Evolutionary conservation across 768 basidiomycete genomes (phyloP).

Genomic region (Leccinellum albellum): DNA sequence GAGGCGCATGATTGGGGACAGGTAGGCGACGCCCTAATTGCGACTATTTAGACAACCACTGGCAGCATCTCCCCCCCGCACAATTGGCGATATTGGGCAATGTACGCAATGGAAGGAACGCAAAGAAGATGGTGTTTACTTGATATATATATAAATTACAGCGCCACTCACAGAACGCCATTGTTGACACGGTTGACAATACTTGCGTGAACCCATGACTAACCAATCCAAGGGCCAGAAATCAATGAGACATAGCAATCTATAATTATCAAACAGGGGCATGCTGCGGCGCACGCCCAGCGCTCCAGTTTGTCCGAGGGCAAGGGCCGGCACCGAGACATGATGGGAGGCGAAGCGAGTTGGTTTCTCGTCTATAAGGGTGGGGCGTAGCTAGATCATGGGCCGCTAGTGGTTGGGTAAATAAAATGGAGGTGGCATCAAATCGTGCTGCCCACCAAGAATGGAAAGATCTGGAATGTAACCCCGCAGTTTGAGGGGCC

Average conservation of each 20-base stretch:
- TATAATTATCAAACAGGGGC: constrained; percentile 4
- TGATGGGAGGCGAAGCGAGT: constrained; percentile 1
- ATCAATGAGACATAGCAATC: constrained; percentile 16
- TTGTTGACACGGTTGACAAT: constrained; percentile 11
- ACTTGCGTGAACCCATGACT: constrained; percentile 8
- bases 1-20: constrained; percentile 26
- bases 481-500: constrained; percentile 32
- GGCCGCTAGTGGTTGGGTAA: constrained; percentile 19
- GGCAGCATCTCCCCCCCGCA: constrained; percentile 11
- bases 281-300: constrained; percentile 18
- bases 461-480: constrained; percentile 14
- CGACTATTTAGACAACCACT: constrained; percentile 10
- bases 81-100: constrained; percentile 16
- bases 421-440: constrained; percentile 15
- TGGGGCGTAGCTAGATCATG: constrained; percentile 2
- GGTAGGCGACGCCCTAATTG: constrained; percentile 23
- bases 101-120: constrained; percentile 13
- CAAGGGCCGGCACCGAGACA: constrained; percentile 26
- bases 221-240: constrained; percentile 1
- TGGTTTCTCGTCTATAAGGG: constrained; percentile 2
- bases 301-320: constrained; percentile 6
- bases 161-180: constrained; percentile 4
- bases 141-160: constrained; percentile 9
- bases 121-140: constrained; percentile 6
- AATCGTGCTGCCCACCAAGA: constrained; percentile 2